A percentile compares a stretch with the other conserved stretches of the same genome.
Conservation (phyloP, 2,329 filamentous ascomycete genomes). For the Dothiorella sarmentorum region DNA sequence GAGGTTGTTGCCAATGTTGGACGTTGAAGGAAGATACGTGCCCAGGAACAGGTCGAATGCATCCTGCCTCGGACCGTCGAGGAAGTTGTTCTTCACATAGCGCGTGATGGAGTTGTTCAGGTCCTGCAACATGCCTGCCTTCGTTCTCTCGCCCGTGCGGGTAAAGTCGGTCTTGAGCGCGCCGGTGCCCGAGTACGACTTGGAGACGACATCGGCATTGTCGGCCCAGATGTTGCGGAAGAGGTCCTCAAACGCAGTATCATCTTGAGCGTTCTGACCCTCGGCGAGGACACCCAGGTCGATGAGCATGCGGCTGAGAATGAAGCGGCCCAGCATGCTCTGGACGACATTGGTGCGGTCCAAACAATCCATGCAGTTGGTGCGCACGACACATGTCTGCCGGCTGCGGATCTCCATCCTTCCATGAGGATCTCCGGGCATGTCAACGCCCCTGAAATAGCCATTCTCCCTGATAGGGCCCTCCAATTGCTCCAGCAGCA, state of each 20-base stretch:
- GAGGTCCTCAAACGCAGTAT: conserved; percentile 77
- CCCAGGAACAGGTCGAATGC: conserved; percentile 93
- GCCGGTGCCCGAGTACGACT: conserved; percentile 90
- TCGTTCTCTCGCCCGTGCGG: conserved; percentile 85
- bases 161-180: conserved; percentile 98
- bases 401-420: conserved; percentile 74
- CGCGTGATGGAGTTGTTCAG: conserved; percentile 82
- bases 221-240: conserved; percentile 99
- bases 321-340: conserved; percentile 90
- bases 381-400: conserved; percentile 88
- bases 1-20: conserved; percentile 65
- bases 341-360: conserved; percentile 98
- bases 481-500: conserved; percentile 77
- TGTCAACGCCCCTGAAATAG: conserved; percentile 91
- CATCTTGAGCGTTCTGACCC: conserved; percentile 75
- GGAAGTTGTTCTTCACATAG: conserved; percentile 91
- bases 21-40: conserved; percentile 71
- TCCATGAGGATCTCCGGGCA: conserved; percentile 66
- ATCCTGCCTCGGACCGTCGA: conserved; percentile 90
- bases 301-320: conserved; percentile 81
- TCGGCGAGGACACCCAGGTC: conserved; percentile 75
- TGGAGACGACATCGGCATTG: conserved; percentile 93
- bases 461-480: conserved; percentile 73
- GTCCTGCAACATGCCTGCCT: conserved; percentile 79
- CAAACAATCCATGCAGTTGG: conserved; percentile 99